Conservation (phyloP, 2,329 filamentous ascomycete species). For the Colletotrichum lini region DNA sequence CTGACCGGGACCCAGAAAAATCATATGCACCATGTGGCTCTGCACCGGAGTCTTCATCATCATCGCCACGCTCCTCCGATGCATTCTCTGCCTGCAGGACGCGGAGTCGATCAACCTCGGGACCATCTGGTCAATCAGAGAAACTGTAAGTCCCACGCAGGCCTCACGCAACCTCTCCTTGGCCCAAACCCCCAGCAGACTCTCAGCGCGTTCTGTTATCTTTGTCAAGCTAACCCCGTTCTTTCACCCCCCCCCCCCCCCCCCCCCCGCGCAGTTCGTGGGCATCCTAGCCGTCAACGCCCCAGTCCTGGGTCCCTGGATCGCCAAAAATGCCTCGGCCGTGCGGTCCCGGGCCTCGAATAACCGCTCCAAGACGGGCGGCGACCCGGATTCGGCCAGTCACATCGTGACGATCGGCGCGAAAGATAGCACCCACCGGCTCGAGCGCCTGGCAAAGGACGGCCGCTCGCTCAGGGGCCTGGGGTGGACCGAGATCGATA, state of each 20-base stretch:
- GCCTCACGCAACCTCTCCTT: neutral
- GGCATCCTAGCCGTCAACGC: slow-evolving; percentile 46
- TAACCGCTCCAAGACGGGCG: slow-evolving; percentile 17
- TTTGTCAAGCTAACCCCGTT: slow-evolving; percentile 14
- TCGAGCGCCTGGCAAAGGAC: slow-evolving; percentile 42
- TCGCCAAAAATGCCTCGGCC: slow-evolving; percentile 41
- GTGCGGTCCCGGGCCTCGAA: slow-evolving; percentile 39
- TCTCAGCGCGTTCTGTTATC: neutral
- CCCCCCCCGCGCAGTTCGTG: too few relatives aligned
- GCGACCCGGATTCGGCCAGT: slow-evolving; percentile 25
- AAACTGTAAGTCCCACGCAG: slow-evolving; percentile 44
- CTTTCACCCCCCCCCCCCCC: neutral
- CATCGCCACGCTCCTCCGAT: slow-evolving; percentile 45
- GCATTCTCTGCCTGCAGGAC: slow-evolving; percentile 44
- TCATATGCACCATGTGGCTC: slow-evolving; percentile 46
- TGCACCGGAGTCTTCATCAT: slow-evolving; percentile 49
- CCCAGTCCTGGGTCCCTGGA: slow-evolving; percentile 47
- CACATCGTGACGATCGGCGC: slow-evolving; percentile 45
- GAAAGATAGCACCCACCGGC: slow-evolving; percentile 35
- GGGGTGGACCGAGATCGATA: slow-evolving; percentile 45
- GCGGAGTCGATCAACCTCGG: slow-evolving; percentile 46
- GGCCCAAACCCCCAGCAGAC: slow-evolving; percentile 6
- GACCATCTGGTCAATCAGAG: slow-evolving; percentile 48
- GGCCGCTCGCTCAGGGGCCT: slow-evolving; percentile 33
- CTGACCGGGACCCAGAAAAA: slow-evolving; percentile 43